These are phyloP conservation scores for Aspergillus spinulosporus DNA, from an alignment of 2,329 filamentous ascomycete species.

Conservation along the genomic window DNA sequence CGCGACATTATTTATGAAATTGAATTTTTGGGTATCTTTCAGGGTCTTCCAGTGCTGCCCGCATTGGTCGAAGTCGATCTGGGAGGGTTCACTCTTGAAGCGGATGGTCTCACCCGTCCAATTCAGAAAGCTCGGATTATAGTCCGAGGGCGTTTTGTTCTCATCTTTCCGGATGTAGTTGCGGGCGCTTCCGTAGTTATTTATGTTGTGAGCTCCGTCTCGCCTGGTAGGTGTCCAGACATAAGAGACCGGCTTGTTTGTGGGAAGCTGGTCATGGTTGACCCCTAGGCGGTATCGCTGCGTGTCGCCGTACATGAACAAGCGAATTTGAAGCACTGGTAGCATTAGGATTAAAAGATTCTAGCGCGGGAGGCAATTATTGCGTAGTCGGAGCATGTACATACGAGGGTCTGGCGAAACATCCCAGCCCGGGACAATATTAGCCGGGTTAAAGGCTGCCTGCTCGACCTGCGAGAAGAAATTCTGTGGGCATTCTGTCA, in stretches of 20 bases:
- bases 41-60: too few relatives aligned
- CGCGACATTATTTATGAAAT: too few relatives aligned
- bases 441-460: slow-evolving; percentile 6
- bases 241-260: neutral
- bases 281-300: slow-evolving; percentile 42
- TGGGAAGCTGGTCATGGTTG: slow-evolving; percentile 44
- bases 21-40: too few relatives aligned
- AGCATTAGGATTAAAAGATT: slow-evolving; percentile 18
- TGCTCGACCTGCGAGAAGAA: slow-evolving; percentile 19
- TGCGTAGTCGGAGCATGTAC: neutral
- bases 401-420: neutral
- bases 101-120: too few relatives aligned
- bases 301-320: slow-evolving; percentile 63
- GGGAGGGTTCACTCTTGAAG: too few relatives aligned
- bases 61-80: too few relatives aligned
- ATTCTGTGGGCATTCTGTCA: slow-evolving; percentile 19
- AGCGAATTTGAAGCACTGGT: slow-evolving; percentile 57
- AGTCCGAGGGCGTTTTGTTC: too few relatives aligned
- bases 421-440: slow-evolving; percentile 56
- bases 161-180: too few relatives aligned
- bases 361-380: neutral
- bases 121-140: too few relatives aligned
- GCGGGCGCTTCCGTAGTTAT: too few relatives aligned
- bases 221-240: neutral
- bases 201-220: neutral